Evolutionary conservation across 257 asterid species (phyloP), one percentile per base, ranked within the genome.

Genomic region (Pogostemon cablin): DNA sequence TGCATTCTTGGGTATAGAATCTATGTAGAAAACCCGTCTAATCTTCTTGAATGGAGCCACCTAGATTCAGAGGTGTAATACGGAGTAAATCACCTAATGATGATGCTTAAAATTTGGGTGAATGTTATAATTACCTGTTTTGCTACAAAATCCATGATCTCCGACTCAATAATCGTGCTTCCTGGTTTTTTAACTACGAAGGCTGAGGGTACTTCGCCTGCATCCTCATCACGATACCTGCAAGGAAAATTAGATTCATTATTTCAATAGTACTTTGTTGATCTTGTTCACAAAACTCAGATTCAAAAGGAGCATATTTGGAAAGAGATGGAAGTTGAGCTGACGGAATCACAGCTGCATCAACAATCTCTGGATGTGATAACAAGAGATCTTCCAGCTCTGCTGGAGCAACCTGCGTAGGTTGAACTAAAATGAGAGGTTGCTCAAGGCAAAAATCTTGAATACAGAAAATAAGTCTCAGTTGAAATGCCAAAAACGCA

Each of bases 21-120:
- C 74, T 7, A 75, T 69, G 62, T 62, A 82, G 72, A 78, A 80
- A 41, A 84, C 81, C 67, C 78, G 73, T 69, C 88, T 80, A 40
- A 84, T 80, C 66, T 79, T 86, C 77, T 82, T 86, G 78, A 75
- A 86, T 7, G 92, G 89, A 68, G 89, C 83, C 69, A 84, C 89
- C 92, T 86, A 44, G 48, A 80, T 54, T 44, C 67, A 76, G 43
- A 73, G 35, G 39, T 11, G 7, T 2, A 38, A 53, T 15, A 3
- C 47, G 64, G 61, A 67, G 81, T 62, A 68, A 25, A 39, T 71
- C 41, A 25, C 48, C 40, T 20, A 9, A 35, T 42, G 54, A 56
- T 37, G 47, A 47, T 58, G 53, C 41, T 53, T 20, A 4, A 20
- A 69, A 25, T 72, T n/a, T 4, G 47, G 46, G 47, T 10, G 9